Evolutionary conservation across 208 protist genomes (phyloP).

Genomic region (Leptomonas seymouri): DNA sequence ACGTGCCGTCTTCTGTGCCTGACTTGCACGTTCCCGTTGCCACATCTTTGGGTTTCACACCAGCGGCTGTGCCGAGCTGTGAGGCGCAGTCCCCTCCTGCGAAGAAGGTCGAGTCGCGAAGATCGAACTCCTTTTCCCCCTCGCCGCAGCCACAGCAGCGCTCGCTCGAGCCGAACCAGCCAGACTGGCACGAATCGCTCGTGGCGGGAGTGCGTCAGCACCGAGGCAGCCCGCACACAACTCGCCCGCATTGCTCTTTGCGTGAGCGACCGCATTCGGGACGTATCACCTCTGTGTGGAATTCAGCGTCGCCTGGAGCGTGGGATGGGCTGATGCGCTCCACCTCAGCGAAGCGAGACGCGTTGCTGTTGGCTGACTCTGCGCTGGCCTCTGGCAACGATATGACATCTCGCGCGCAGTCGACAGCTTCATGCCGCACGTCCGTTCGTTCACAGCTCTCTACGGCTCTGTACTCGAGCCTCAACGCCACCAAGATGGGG

Average conservation of each 20-base stretch:
- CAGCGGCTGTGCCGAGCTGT: background rate
- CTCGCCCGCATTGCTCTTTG: constrained; percentile 1
- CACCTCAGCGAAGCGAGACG: constrained; percentile 11
- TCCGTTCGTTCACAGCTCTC: constrained; percentile 1
- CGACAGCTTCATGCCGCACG: background rate
- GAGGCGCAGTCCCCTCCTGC: background rate
- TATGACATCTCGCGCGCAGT: background rate
- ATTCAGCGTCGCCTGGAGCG: constrained; percentile 8
- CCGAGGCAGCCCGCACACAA: constrained; percentile 12
- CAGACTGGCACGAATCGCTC: constrained; percentile 8
- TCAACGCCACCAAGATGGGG: constrained; percentile 19
- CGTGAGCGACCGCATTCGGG: constrained; percentile 14
- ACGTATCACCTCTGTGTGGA: background rate
- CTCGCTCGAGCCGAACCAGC: background rate
- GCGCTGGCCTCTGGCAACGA: background rate
- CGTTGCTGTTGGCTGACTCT: constrained; percentile 1
- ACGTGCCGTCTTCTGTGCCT: background rate
- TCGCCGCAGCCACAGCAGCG: background rate
- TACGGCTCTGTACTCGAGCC: constrained; percentile 9
- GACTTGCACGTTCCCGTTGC: background rate
- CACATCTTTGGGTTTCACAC: constrained; percentile 1
- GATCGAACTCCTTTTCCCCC: background rate
- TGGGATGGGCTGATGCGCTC: constrained; percentile 9
- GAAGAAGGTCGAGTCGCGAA: background rate
- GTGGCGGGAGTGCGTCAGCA: constrained; percentile 11